These are phyloP conservation scores for Neurospora crassa DNA, from an alignment of 2,329 filamentous ascomycete genomes.

Conservation along the genomic window DNA sequence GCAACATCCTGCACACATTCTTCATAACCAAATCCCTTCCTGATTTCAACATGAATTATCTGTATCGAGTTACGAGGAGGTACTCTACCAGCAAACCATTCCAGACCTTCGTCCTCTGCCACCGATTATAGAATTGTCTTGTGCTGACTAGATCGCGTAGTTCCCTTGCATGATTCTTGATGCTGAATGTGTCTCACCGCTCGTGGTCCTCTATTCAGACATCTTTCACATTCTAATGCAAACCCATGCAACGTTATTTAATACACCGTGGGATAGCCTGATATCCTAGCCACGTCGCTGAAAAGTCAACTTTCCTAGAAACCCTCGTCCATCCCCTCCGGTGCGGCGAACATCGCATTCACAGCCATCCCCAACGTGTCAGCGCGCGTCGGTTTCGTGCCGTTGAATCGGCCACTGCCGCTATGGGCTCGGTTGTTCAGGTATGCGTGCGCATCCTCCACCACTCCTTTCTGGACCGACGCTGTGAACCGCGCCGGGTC, in stretches of 20 bases:
- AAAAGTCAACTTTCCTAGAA: neutral
- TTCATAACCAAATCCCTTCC: neutral
- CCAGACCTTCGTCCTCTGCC: neutral
- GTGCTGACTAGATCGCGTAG: neutral
- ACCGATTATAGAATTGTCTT: neutral
- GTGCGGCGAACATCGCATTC: constrained; percentile 24
- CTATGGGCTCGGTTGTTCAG: constrained; percentile 43
- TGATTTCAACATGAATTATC: neutral
- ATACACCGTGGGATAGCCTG: neutral
- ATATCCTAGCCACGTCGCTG: neutral
- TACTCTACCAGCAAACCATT: neutral
- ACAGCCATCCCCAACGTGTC: constrained; percentile 36
- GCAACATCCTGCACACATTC: neutral
- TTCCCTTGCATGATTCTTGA: neutral
- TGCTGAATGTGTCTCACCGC: neutral
- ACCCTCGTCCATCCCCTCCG: constrained; percentile 18
- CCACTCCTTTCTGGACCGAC: constrained; percentile 27
- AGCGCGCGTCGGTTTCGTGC: constrained; percentile 30
- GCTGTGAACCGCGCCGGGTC: constrained; percentile 29
- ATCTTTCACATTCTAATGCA: neutral
- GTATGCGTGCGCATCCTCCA: constrained; percentile 36
- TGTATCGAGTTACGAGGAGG: neutral
- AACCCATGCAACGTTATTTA: neutral
- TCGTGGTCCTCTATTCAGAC: neutral
- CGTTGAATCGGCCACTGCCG: constrained; percentile 32